These are phyloP conservation scores for Zostera marina DNA, from an alignment of 116 monocot genomes.

Conservation along the genomic window DNA sequence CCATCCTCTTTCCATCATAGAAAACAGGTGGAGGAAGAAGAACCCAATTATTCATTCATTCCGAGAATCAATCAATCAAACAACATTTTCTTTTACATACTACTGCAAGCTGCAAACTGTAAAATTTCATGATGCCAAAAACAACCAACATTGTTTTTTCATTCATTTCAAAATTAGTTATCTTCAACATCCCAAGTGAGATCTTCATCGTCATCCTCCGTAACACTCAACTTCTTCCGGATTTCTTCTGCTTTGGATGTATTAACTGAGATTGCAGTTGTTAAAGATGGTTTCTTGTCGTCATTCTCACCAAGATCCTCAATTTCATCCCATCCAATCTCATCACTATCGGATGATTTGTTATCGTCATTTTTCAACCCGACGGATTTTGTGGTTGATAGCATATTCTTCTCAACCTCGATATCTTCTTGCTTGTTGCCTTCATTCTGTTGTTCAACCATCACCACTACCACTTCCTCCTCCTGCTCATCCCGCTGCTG, in stretches of 20 bases:
- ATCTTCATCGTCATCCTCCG: conserved; percentile 64
- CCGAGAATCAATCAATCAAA: too few relatives aligned
- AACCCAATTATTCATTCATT: too few relatives aligned
- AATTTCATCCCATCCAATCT: conserved; percentile 88
- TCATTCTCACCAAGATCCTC: conserved; percentile 80
- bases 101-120: too few relatives aligned
- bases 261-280: conserved; percentile 10
- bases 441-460: not conserved
- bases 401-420: conserved; percentile 8
- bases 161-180: conserved; percentile 14
- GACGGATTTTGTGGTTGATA: not conserved
- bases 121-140: too few relatives aligned
- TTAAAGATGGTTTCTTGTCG: conserved; percentile 55
- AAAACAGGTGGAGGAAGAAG: too few relatives aligned
- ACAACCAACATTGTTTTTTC: too few relatives aligned
- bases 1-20: too few relatives aligned
- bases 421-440: not conserved
- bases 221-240: conserved; percentile 35
- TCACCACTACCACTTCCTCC: not conserved
- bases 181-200: conserved; percentile 91
- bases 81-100: too few relatives aligned
- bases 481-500: not conserved
- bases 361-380: too few relatives aligned
- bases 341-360: conserved; percentile 67
- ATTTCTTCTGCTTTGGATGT: conserved; percentile 44